Percentiles rank a stretch among this genome's conserved stretches.
These are phyloP conservation scores for Articulospora tetracladia DNA, from an alignment of 495 filamentous ascomycete genomes.

Conservation along the genomic window DNA sequence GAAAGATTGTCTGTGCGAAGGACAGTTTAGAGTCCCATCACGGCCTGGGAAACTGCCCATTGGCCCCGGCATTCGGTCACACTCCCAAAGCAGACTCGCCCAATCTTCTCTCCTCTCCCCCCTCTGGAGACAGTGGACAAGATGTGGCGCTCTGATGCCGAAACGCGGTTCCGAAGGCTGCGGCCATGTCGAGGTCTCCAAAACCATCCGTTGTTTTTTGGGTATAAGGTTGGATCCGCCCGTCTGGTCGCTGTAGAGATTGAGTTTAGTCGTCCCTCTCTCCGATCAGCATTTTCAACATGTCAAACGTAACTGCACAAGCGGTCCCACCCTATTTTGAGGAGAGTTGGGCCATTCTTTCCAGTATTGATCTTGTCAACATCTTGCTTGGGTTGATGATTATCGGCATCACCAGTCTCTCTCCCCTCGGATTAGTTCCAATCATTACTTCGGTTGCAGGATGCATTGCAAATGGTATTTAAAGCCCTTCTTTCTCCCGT, in stretches of 20 bases:
- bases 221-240: background rate
- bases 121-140: too few relatives aligned
- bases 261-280: too few relatives aligned
- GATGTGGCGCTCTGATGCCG: too few relatives aligned
- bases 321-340: conserved; percentile 27
- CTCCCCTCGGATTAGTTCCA: conserved; percentile 29
- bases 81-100: background rate
- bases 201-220: too few relatives aligned
- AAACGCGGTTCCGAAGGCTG: too few relatives aligned
- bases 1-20: background rate
- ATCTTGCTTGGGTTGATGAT: conserved; percentile 28
- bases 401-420: conserved; percentile 26
- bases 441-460: conserved; percentile 28
- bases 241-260: background rate
- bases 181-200: too few relatives aligned
- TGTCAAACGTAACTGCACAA: background rate
- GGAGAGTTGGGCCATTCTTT: conserved; percentile 35
- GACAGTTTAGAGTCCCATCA: background rate
- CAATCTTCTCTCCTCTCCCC: background rate
- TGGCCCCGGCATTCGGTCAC: background rate
- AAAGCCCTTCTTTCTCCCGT: too few relatives aligned
- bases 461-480: conserved; percentile 29
- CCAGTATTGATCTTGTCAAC: conserved; percentile 30
- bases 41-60: background rate
- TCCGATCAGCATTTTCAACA: too few relatives aligned